These are phyloP conservation scores for Thraustochytrium striatum DNA, from an alignment of 352 stramenopile genomes.

Conservation along the genomic window DNA sequence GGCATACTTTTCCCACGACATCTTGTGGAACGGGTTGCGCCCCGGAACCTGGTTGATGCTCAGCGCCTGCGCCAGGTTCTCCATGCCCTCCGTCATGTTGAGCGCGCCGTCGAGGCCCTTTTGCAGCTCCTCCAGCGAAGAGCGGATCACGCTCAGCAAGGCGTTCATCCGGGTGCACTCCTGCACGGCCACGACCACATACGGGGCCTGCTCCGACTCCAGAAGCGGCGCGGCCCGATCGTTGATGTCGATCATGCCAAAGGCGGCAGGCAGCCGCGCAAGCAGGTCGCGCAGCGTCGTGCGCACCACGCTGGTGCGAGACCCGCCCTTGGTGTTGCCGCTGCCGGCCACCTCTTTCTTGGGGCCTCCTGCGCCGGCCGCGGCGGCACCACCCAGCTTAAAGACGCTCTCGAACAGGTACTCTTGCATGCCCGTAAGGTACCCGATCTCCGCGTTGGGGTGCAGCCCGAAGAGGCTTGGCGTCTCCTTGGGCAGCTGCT, in stretches of 20 bases:
- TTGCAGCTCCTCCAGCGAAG: conserved; percentile 84
- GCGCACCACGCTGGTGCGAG: conserved; percentile 68
- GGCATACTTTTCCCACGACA: conserved; percentile 88
- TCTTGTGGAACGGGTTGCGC: conserved; percentile 88
- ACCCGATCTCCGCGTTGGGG: conserved; percentile 90
- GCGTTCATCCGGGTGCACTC: conserved; percentile 90
- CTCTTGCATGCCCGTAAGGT: conserved; percentile 84
- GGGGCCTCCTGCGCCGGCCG: conserved; percentile 56
- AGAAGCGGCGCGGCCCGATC: conserved; percentile 78
- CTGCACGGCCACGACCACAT: conserved; percentile 88
- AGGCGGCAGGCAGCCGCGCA: conserved; percentile 77
- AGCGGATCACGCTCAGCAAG: conserved; percentile 80
- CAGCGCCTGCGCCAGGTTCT: conserved; percentile 67
- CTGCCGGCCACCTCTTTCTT: neutral
- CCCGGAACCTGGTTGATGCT: conserved; percentile 85
- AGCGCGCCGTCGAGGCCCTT: conserved; percentile 90
- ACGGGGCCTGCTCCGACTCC: conserved; percentile 75
- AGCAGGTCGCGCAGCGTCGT: conserved; percentile 83
- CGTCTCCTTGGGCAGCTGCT: conserved; percentile 82
- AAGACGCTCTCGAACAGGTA: conserved; percentile 88
- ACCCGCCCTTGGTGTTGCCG: neutral
- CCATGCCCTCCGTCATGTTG: conserved; percentile 97
- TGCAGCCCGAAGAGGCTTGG: conserved; percentile 87
- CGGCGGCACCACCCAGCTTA: conserved; percentile 68
- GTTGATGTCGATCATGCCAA: conserved; percentile 83